Percentiles rank a stretch among this genome's conserved stretches.
These are phyloP conservation scores for Pseudopithomyces chartarum DNA, from an alignment of 2,329 filamentous ascomycete genomes.

Conservation along the genomic window DNA sequence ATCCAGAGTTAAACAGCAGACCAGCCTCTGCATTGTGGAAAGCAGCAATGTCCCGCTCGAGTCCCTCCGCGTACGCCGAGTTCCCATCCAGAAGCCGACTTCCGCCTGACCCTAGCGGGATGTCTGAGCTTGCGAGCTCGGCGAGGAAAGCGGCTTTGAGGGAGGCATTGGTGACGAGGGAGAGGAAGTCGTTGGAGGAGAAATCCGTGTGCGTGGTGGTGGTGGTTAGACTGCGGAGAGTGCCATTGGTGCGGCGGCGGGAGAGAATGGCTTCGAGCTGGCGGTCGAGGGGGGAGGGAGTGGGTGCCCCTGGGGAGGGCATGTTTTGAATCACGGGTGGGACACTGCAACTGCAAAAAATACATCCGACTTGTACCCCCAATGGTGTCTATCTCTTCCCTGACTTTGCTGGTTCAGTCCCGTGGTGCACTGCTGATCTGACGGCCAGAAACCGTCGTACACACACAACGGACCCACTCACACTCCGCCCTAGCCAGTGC, in stretches of 20 bases:
- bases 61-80: constrained; percentile 61
- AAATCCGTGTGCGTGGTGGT: constrained; percentile 58
- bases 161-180: constrained; percentile 55
- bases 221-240: constrained; percentile 37
- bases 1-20: constrained; percentile 64
- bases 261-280: constrained; percentile 40
- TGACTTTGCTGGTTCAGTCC: too few species aligned
- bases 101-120: constrained; percentile 61
- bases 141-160: constrained; percentile 56
- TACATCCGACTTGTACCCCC: too few species aligned
- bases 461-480: not conserved
- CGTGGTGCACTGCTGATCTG: too few species aligned
- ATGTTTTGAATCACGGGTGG: too few species aligned
- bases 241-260: constrained; percentile 44
- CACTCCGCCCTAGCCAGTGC: not conserved
- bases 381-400: too few species aligned
- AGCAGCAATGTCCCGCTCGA: constrained; percentile 62
- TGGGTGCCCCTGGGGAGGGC: not conserved
- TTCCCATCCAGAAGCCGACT: constrained; percentile 71
- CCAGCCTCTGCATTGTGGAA: constrained; percentile 65
- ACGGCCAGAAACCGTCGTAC: too few species aligned
- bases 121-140: constrained; percentile 45
- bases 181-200: constrained; percentile 70
- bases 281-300: constrained; percentile 25
- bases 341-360: too few species aligned